Evolutionary conservation across 1,284 basidiomycete genomes (phyloP), one percentile per base, ranked within the genome.

Genomic region (Puccinia novopanici): DNA sequence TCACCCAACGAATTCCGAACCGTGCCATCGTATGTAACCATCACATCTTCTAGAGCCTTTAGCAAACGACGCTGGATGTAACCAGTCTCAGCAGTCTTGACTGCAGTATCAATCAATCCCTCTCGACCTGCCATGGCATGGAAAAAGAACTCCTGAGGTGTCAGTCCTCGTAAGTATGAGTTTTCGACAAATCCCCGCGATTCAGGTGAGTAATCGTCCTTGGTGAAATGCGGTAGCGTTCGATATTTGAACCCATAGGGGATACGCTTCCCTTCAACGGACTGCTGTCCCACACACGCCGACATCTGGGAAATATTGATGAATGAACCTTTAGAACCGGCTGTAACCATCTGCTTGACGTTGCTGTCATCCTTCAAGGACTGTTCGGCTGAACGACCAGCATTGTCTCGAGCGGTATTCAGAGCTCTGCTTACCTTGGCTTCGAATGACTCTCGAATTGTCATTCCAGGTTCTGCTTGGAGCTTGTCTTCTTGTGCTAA

Each of bases 231-330:
- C 0, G 97, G 97, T 24, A 99, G 88, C 0, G 94, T 93, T 40
- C 96, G 92, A 87, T 99, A 95, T 81, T 91, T 92, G 90, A 99
- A 99, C 24, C 97, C 96, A 86, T 98, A 99, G 0, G 95, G 95
- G 85, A 99, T 98, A 84, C 96, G 94, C 84, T 94, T 94, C 83
- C 97, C 97, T 87, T 99, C 97, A 82, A 99, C 96, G 83, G 92
- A 93, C 87, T 99, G 97, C 87, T 99, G 97, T 48, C 97, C 97
- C 74, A 99, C 97, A 89, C 95, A 96, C 81, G 97, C 95, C 12
- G 95, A 98, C 97, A 99, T 99, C 87, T 99, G 97, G 27, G 97
- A 99, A 85, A 99, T 98, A 87, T 99, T 99, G 89, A 99, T 99
- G 89, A 88, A 87, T 0, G 93, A 95, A 87, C 95, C 95, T 87